These are phyloP conservation scores for Asterophora lycoperdoides DNA, from an alignment of 768 basidiomycete species.

Conservation along the genomic window DNA sequence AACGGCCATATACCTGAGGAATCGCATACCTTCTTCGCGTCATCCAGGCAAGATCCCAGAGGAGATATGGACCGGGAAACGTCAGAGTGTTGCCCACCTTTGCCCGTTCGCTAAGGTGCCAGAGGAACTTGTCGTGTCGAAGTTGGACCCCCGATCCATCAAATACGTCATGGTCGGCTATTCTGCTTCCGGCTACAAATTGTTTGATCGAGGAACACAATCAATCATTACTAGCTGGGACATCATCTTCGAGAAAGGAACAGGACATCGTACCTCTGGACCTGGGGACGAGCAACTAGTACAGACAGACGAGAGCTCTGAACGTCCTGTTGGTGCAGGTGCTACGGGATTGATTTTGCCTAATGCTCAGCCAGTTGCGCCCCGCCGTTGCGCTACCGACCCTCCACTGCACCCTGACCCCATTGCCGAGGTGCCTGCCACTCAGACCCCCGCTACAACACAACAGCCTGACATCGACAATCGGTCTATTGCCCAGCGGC, in stretches of 20 bases:
- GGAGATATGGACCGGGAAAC: background rate
- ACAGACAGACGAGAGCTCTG: background rate
- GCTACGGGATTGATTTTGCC: background rate
- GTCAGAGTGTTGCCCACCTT: background rate
- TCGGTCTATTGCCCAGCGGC: too few relatives aligned
- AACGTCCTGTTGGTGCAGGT: background rate
- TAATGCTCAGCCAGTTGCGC: background rate
- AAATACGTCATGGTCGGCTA: too few relatives aligned
- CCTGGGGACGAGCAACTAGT: too few relatives aligned
- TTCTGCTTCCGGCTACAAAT: background rate
- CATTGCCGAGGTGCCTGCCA: background rate
- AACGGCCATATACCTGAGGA: constrained; percentile 17
- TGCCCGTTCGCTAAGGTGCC: background rate
- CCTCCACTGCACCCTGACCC: background rate
- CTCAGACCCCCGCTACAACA: background rate
- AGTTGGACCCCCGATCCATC: too few relatives aligned
- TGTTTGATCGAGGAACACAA: background rate
- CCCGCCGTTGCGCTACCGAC: background rate
- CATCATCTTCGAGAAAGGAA: background rate
- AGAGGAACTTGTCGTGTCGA: background rate
- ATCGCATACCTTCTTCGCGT: constrained; percentile 18
- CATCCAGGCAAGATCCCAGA: constrained; percentile 15
- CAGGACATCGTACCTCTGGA: background rate
- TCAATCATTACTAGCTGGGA: background rate
- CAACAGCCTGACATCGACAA: background rate